phyloP scores from a whole-genome alignment of 208 protist species.

The Herpetomonas samuelpessoai region DNA sequence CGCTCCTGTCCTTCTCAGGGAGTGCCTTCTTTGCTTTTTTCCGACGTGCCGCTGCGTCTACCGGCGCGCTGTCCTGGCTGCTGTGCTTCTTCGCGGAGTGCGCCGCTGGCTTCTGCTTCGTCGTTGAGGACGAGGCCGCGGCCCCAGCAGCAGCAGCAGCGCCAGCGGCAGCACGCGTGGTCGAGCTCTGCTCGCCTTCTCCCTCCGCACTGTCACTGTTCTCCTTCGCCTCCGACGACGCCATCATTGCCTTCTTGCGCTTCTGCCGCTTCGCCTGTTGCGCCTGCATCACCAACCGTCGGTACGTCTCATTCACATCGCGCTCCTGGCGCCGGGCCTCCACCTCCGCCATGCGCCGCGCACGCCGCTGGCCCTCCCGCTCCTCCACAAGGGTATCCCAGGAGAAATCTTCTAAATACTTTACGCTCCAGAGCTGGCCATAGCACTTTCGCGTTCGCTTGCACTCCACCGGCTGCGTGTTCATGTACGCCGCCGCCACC shows the following conservation, averaged over 20 bases:
- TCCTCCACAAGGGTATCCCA: constrained; percentile 64
- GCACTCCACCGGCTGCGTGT: constrained; percentile 54
- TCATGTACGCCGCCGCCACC: constrained; percentile 47
- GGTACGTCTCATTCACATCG: constrained; percentile 74
- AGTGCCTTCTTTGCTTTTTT: too few species aligned
- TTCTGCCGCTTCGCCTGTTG: constrained; percentile 17
- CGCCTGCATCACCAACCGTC: constrained; percentile 46
- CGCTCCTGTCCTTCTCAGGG: background rate
- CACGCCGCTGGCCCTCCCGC: constrained; percentile 47
- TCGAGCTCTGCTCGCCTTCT: too few species aligned
- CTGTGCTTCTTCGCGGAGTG: too few species aligned
- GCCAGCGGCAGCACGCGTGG: too few species aligned
- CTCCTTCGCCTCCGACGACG: background rate
- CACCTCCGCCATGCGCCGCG: constrained; percentile 39
- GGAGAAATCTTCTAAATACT: constrained; percentile 53
- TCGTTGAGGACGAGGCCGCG: too few species aligned
- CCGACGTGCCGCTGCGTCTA: too few species aligned
- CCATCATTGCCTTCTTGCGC: constrained; percentile 5
- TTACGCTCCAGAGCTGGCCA: constrained; percentile 80
- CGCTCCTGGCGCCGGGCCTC: constrained; percentile 46
- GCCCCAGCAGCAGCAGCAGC: too few species aligned
- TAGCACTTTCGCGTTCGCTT: constrained; percentile 63
- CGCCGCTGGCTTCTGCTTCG: background rate
- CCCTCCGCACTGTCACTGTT: too few species aligned
- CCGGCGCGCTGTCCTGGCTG: too few species aligned